Evolutionary conservation across 2,329 filamentous ascomycete genomes (phyloP).

Genomic region (Colletotrichum sp.): DNA sequence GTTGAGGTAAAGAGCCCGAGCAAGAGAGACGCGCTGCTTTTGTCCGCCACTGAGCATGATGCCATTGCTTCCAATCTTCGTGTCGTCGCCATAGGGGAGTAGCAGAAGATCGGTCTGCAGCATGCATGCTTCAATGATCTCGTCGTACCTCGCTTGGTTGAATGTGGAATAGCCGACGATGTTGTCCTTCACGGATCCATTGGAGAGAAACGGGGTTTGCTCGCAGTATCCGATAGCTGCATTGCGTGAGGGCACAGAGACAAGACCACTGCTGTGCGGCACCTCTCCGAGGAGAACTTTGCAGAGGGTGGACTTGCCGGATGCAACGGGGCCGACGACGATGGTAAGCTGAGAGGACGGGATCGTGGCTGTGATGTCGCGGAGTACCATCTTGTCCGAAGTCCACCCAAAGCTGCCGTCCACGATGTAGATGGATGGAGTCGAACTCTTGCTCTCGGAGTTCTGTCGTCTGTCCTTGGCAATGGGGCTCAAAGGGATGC

Average conservation of each 20-base stretch:
- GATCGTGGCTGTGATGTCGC: constrained; percentile 35
- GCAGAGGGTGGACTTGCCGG: constrained; percentile 45
- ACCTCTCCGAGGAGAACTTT: constrained; percentile 39
- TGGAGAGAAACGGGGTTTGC: constrained; percentile 30
- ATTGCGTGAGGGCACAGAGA: constrained; percentile 9
- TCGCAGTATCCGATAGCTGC: constrained; percentile 35
- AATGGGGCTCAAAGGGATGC: neutral
- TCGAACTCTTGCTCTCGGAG: neutral
- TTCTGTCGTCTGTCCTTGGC: neutral
- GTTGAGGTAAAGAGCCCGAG: constrained; percentile 27
- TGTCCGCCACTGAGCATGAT: constrained; percentile 39
- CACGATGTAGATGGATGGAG: neutral
- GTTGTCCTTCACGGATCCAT: constrained; percentile 27
- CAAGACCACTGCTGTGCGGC: constrained; percentile 23
- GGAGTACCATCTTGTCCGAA: constrained; percentile 29
- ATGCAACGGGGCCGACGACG: constrained; percentile 43
- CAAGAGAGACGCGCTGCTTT: constrained; percentile 31
- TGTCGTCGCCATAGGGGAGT: constrained; percentile 34
- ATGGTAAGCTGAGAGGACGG: constrained; percentile 37
- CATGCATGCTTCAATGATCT: constrained; percentile 24
- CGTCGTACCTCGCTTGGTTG: constrained; percentile 23
- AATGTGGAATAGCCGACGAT: constrained; percentile 25
- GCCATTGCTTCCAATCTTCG: constrained; percentile 35
- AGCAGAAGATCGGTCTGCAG: constrained; percentile 20
- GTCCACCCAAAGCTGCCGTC: constrained; percentile 37